Conservation (phyloP, 352 stramenopile species). For the Phytophthora brassicae region DNA sequence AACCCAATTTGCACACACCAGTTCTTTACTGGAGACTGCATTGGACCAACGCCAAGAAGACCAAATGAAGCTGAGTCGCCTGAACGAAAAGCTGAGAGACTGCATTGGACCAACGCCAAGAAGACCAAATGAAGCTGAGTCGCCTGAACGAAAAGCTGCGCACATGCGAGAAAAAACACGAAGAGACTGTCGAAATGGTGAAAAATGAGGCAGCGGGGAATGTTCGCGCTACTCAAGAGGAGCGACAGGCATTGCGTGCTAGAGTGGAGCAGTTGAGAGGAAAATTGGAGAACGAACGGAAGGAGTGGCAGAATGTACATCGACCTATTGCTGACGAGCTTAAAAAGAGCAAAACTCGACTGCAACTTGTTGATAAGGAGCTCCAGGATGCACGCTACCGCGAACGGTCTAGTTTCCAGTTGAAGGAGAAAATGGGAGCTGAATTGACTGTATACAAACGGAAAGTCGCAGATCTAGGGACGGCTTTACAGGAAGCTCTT, state of each 20-base stretch:
- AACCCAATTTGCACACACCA: slow-evolving; percentile 68
- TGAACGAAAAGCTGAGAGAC: slow-evolving; percentile 69
- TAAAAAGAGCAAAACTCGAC: slow-evolving; percentile 45
- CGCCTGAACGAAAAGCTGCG: slow-evolving; percentile 57
- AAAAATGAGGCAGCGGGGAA: slow-evolving; percentile 52
- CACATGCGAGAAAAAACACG: slow-evolving; percentile 61
- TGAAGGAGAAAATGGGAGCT: slow-evolving; percentile 68
- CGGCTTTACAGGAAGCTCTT: slow-evolving; percentile 54
- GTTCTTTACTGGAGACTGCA: slow-evolving; percentile 67
- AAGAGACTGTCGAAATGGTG: slow-evolving; percentile 58
- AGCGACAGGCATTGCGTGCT: slow-evolving; percentile 68
- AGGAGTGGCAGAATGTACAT: slow-evolving; percentile 63
- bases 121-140: slow-evolving; percentile 54
- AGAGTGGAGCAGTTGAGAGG: slow-evolving; percentile 66
- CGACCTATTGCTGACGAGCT: slow-evolving; percentile 56
- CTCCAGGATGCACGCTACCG: slow-evolving; percentile 60
- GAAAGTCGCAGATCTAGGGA: slow-evolving; percentile 55
- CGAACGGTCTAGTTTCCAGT: slow-evolving; percentile 61
- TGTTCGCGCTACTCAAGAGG: slow-evolving; percentile 62
- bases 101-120: slow-evolving; percentile 73
- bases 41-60: slow-evolving; percentile 78
- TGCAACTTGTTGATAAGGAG: slow-evolving; percentile 71
- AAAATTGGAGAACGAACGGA: slow-evolving; percentile 67
- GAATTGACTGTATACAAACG: slow-evolving; percentile 56
- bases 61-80: slow-evolving; percentile 45